Evolutionary conservation across 208 protist genomes (phyloP), one percentile per base, ranked within the genome.

Genomic region (Wallacemonas rigidus): DNA sequence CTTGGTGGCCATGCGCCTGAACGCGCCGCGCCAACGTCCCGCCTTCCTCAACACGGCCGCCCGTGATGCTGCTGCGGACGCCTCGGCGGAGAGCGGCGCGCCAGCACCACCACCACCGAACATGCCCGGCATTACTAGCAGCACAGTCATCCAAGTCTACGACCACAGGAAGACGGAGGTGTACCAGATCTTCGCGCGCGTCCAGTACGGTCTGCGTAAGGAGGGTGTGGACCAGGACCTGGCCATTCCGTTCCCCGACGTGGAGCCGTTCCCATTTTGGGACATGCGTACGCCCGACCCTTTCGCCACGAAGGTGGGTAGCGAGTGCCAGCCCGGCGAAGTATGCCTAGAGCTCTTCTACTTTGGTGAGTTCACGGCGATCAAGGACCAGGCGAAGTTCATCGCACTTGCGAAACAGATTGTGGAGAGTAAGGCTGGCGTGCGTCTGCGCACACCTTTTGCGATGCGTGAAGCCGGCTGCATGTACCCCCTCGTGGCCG

Each of bases 321-420:
- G 39, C 3, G 65, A 76, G 36, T 86, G 81, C 71, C 68, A 71
- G 3, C 71, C 78, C 1, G 83, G 85, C n/a, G 86, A 95, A 45
- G 78, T 93, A 17, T 85, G 85, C 68, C 58, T 95, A 11, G 87
- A 95, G 73, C 79, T 92, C 47, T 93, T 93, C 72, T 95, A 83
- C 78, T 90, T 95, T 81, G 90, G 86, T 40, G 83, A 91, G 74
- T 88, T 91, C 72, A 64, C 51, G 2, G 75, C 80, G 3, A 72
- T 89, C 53, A 85, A 84, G 61, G 79, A 91, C 61, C 64, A 76
- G n/a, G 5, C 55, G 0, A 78, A 75, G 36, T 92, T 95, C 55
- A 40, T 84, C 1, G 51, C 61, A 4, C 51, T 91, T 11, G 79
- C 84, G 60, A 76, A 55, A 17, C 78, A 90, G 58, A 69, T 60